Evolutionary conservation across 208 protist genomes (phyloP).

Genomic region (Leishmania tropica): DNA sequence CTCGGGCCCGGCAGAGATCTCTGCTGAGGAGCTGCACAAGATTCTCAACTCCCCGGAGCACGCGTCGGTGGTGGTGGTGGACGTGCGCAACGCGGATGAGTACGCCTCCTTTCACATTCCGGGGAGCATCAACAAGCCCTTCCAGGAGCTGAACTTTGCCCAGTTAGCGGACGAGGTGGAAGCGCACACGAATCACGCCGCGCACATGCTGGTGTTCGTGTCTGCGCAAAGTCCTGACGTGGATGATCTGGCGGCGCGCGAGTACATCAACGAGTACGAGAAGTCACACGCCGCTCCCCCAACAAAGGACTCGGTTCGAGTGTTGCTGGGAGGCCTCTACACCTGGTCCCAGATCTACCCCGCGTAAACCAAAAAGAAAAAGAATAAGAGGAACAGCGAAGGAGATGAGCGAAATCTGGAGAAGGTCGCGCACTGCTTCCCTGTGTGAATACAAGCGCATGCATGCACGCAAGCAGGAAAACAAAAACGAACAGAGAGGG

Average conservation of each 20-base stretch:
- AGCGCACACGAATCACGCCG: conserved; percentile 6
- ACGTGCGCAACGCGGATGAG: conserved; percentile 50
- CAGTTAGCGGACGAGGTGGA: conserved; percentile 8
- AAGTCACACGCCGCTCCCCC: conserved; percentile 20
- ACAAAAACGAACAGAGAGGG: not conserved
- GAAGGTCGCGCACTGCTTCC: not conserved
- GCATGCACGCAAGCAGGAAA: not conserved
- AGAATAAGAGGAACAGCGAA: not conserved
- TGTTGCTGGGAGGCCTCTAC: conserved; percentile 50
- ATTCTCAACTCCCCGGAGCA: conserved; percentile 8
- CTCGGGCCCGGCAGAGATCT: conserved; percentile 23
- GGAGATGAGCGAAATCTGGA: not conserved
- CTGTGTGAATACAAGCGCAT: not conserved
- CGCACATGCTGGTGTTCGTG: conserved; percentile 43
- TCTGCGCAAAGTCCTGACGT: conserved; percentile 57
- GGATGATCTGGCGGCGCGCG: conserved; percentile 53
- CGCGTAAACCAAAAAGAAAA: not conserved
- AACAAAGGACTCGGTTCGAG: conserved; percentile 15
- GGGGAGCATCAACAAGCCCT: conserved; percentile 46
- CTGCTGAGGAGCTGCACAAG: conserved; percentile 31
- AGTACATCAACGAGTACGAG: conserved; percentile 45
- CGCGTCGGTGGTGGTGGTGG: conserved; percentile 27
- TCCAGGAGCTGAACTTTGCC: conserved; percentile 35
- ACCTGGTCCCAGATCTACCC: conserved; percentile 28
- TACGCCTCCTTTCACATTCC: conserved; percentile 37